phyloP scores from a whole-genome alignment of 208 protist genomes.

The Naegleria gruberi region DNA sequence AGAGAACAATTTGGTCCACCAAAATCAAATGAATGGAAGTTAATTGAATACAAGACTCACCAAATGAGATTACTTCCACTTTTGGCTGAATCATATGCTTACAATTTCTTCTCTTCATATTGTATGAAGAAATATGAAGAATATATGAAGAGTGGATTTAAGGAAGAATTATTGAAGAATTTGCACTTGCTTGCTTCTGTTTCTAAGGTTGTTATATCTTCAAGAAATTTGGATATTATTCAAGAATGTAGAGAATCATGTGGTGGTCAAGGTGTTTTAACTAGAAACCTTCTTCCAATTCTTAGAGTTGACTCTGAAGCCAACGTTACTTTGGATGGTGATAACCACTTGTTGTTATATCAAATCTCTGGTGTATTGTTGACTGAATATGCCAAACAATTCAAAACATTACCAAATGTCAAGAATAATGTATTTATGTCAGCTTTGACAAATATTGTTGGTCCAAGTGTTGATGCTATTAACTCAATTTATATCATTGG shows the following conservation, averaged over 20 bases:
- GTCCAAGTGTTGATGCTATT: neutral
- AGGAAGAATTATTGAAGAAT: neutral
- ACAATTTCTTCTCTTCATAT: neutral
- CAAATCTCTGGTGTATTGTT: constrained; percentile 13
- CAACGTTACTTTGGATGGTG: constrained; percentile 20
- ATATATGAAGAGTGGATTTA: neutral
- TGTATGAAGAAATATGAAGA: neutral
- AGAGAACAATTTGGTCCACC: constrained; percentile 8
- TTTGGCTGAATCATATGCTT: neutral
- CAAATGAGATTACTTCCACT: neutral
- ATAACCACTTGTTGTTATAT: constrained; percentile 9
- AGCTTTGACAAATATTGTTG: neutral
- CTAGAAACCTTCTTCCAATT: neutral
- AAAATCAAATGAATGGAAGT: neutral
- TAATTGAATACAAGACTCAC: neutral
- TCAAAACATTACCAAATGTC: neutral
- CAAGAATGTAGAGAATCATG: constrained; percentile 3
- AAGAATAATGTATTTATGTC: too few relatives aligned
- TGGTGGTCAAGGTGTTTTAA: constrained; percentile 17
- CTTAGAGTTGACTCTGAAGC: neutral
- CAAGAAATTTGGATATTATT: neutral
- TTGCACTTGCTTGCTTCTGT: neutral
- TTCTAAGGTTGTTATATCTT: neutral
- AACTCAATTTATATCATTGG: neutral
- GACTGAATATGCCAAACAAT: constrained; percentile 18